Percentiles rank a stretch among this genome's conserved stretches.
These are phyloP conservation scores for Microthlaspi erraticum DNA, from an alignment of 345 rosid genomes.

Conservation along the genomic window DNA sequence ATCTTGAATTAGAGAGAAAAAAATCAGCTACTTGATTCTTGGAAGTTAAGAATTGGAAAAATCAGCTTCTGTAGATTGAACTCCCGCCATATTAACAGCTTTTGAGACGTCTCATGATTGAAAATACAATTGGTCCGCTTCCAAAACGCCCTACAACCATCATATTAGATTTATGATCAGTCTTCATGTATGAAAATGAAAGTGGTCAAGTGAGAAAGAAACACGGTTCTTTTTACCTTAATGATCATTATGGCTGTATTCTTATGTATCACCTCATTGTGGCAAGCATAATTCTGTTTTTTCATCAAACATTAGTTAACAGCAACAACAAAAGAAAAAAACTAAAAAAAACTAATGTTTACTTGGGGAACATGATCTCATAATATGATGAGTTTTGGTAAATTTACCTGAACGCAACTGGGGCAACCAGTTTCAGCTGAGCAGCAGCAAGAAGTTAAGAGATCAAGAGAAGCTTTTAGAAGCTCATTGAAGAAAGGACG, in stretches of 20 bases:
- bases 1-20: neutral
- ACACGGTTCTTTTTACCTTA: slow-evolving; percentile 49
- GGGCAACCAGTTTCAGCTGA: slow-evolving; percentile 74
- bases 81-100: neutral
- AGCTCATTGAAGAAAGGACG: slow-evolving; percentile 78
- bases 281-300: slow-evolving; percentile 68
- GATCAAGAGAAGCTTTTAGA: slow-evolving; percentile 70
- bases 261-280: slow-evolving; percentile 80
- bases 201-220: neutral
- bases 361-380: no score
- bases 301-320: no score
- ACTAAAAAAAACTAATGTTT: neutral
- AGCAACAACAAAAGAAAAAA: neutral
- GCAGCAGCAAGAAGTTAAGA: slow-evolving; percentile 71
- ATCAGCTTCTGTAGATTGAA: slow-evolving; percentile 23
- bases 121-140: slow-evolving; percentile 61
- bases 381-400: neutral
- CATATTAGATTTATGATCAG: slow-evolving; percentile 15
- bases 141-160: slow-evolving; percentile 65
- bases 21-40: neutral
- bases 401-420: slow-evolving; percentile 72
- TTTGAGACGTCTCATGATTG: slow-evolving; percentile 8
- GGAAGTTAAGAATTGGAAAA: neutral
- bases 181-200: neutral
- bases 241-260: slow-evolving; percentile 77